Percentiles rank a stretch among this genome's conserved stretches.
phyloP scores from a whole-genome alignment of 2,329 filamentous ascomycete genomes.

The Pyrenochaeta sp. region DNA sequence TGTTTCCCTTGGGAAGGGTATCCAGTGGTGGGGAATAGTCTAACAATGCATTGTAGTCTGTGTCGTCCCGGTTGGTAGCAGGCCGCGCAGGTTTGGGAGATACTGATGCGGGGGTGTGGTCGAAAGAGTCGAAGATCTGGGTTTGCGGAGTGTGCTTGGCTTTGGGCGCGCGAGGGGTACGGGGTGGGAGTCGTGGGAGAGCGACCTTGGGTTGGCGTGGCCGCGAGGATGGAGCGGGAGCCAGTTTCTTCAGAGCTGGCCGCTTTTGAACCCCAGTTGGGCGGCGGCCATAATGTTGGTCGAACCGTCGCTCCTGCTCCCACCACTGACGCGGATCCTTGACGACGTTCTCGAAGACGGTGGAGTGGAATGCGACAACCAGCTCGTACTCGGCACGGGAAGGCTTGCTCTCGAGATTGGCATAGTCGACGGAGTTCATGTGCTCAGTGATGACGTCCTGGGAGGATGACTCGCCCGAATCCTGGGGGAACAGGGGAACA shows the following conservation, averaged over 20 bases:
- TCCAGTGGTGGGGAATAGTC: slow-evolving; percentile 75
- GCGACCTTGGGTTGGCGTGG: slow-evolving; percentile 43
- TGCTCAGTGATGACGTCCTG: slow-evolving; percentile 41
- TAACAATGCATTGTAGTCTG: slow-evolving; percentile 74
- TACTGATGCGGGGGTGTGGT: slow-evolving; percentile 38
- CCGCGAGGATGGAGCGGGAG: slow-evolving; percentile 45
- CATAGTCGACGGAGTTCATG: slow-evolving; percentile 43
- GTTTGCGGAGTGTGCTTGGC: slow-evolving; percentile 45
- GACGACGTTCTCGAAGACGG: slow-evolving; percentile 39
- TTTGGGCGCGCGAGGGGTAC: slow-evolving; percentile 43
- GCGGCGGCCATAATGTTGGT: slow-evolving; percentile 56
- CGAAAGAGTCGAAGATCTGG: slow-evolving; percentile 43
- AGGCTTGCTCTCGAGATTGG: slow-evolving; percentile 39
- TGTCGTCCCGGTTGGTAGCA: slow-evolving; percentile 77
- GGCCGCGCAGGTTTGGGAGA: slow-evolving; percentile 48
- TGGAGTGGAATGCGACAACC: slow-evolving; percentile 40
- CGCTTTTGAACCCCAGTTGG: slow-evolving; percentile 52
- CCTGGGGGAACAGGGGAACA: slow-evolving; percentile 46
- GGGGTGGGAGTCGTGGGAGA: slow-evolving; percentile 39
- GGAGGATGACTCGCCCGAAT: slow-evolving; percentile 30
- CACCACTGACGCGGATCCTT: slow-evolving; percentile 53
- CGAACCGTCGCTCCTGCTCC: slow-evolving; percentile 58
- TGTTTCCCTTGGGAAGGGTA: slow-evolving; percentile 67
- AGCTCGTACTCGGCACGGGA: slow-evolving; percentile 48
- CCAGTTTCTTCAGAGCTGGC: slow-evolving; percentile 44